Evolutionary conservation across 2,329 filamentous ascomycete species (phyloP), one percentile per base, ranked within the genome.

Genomic region (Pseudogymnoascus sp.): DNA sequence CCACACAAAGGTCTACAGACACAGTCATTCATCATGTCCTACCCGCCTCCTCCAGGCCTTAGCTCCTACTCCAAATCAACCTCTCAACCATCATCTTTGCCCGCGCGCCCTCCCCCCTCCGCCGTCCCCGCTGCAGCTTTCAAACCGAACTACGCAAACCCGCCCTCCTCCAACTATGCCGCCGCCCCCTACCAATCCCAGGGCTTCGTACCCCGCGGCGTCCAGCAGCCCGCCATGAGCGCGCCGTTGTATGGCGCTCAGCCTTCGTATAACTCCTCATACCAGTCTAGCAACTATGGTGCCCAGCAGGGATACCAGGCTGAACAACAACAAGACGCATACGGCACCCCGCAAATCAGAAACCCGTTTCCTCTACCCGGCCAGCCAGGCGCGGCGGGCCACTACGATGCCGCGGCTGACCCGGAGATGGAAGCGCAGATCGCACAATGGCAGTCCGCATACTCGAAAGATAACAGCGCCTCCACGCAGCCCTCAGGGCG

Each of bases 371-470:
- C 87, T 10, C 80, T 82, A 12, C 87, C 88, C 21, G 80, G 79
- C 65, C 76, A 78, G 71, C 73, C 72, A 70, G 69, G 74, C 71
- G 67, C 73, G 67, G 69, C 71, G 60, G 66, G 70, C 70, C 66
- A 66, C 64, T 73, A 70, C 63, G 70, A 69, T 65, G 76, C 73
- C 67, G 79, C 81, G 67, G 84, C 80, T 72, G 83, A 96, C 70
- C 85, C 91, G 2, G 91, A 96, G 69, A 88, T 91, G 79, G 91
- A 94, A 64, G 91, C 91, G 31, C 91, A 95, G 75, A 92, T 97
- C 66, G 92, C 92, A 59, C 90, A 96, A 75, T 97, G 93, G 91
- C 92, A 96, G 76, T 93, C 89, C 75, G 91, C 92, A 25, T 96
- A 96, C 75, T 84, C 86, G 66, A 87, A 83, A 69, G 86, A 89